phyloP scores from a whole-genome alignment of 106 monocot genomes.

The Vanilla planifolia region DNA sequence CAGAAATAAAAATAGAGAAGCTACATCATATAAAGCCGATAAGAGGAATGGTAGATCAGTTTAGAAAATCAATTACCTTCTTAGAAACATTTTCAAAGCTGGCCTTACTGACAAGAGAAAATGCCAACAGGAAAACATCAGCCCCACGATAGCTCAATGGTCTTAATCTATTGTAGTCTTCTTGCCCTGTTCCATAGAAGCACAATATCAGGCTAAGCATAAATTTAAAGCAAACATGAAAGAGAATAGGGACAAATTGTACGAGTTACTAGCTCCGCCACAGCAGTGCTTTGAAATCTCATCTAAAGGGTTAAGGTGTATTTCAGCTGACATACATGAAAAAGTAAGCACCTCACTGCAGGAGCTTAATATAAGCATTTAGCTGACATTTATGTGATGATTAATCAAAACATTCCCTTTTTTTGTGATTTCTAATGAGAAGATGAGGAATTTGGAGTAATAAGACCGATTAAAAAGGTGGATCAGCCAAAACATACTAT shows the following conservation, averaged over 20 bases:
- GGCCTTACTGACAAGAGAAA: constrained; percentile 46
- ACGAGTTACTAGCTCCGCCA: too few relatives aligned
- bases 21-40: neutral
- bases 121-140: constrained; percentile 40
- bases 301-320: too few relatives aligned
- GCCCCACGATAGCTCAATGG: constrained; percentile 43
- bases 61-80: constrained; percentile 14
- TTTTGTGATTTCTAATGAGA: too few relatives aligned
- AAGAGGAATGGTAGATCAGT: neutral
- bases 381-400: too few relatives aligned
- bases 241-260: neutral
- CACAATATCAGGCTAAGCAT: neutral
- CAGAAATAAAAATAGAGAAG: neutral
- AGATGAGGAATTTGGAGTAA: too few relatives aligned
- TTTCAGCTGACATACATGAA: neutral
- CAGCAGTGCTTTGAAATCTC: too few relatives aligned
- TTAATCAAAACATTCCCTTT: too few relatives aligned
- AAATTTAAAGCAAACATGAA: neutral
- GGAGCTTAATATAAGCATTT: too few relatives aligned
- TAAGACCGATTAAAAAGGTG: too few relatives aligned
- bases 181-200: constrained; percentile 20
- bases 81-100: constrained; percentile 43
- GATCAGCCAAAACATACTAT: too few relatives aligned
- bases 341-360: too few relatives aligned
- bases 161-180: constrained; percentile 39